phyloP scores from a whole-genome alignment of 2,329 filamentous ascomycete genomes.

The Microcyclospora tardicrescens region DNA sequence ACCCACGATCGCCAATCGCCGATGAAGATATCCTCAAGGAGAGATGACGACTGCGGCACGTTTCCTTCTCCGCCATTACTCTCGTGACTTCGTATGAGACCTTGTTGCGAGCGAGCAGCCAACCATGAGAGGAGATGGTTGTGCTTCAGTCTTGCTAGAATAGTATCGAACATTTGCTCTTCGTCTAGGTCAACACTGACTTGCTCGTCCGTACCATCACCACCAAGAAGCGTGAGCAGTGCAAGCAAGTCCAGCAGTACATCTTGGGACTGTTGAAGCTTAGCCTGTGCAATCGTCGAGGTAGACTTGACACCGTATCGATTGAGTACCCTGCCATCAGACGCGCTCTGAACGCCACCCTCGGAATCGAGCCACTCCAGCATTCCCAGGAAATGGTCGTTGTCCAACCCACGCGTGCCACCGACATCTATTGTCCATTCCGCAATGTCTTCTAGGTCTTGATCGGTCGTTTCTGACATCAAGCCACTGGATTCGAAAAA shows the following conservation, averaged over 20 bases:
- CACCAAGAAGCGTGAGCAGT: constrained; percentile 72
- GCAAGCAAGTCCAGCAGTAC: constrained; percentile 72
- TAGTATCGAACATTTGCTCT: constrained; percentile 52
- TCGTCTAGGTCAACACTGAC: constrained; percentile 34
- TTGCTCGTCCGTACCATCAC: constrained; percentile 56
- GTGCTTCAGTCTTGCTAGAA: constrained; percentile 59
- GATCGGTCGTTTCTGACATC: constrained; percentile 65
- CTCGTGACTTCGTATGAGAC: constrained; percentile 35
- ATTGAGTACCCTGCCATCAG: constrained; percentile 43
- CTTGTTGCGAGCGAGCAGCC: constrained; percentile 17
- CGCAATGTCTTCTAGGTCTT: constrained; percentile 60
- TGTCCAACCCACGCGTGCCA: constrained; percentile 27
- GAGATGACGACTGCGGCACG: constrained; percentile 9
- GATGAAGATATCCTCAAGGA: constrained; percentile 29
- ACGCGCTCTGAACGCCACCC: constrained; percentile 23
- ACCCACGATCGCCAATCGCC: constrained; percentile 24
- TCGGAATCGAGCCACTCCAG: constrained; percentile 36
- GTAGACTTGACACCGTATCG: constrained; percentile 64
- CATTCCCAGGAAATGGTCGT: constrained; percentile 39
- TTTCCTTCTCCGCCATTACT: not conserved
- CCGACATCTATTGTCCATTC: constrained; percentile 54
- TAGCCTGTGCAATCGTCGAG: constrained; percentile 67
- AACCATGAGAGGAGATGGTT: constrained; percentile 65
- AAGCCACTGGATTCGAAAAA: constrained; percentile 73
- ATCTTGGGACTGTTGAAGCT: constrained; percentile 56